Evolutionary conservation across 2,329 filamentous ascomycete genomes (phyloP), one percentile per base, ranked within the genome.

Genomic region (Beauveria sp.): DNA sequence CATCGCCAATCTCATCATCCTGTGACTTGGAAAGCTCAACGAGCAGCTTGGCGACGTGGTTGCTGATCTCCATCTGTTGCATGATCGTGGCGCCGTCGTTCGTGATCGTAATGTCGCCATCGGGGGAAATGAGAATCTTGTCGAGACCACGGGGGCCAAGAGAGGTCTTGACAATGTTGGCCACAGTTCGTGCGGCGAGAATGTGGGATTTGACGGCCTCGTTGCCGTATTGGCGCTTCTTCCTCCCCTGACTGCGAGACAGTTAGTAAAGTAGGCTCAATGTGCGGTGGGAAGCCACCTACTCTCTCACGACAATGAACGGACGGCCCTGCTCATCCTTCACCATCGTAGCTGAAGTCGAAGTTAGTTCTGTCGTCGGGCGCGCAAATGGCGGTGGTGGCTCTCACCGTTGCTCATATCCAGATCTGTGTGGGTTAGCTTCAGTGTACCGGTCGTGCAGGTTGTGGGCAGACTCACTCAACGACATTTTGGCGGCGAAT

Each of bases 181-280:
- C 90, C 69, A 99, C 93, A 63, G 95, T 98, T 74, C 93, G 88
- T 61, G 96, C 96, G 64, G 95, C 93, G 70, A 98, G 87, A 71
- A 99, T 99, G 79, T 99, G 96, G 71, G 92, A 91, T 79, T 99
- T 99, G 76, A 99, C 91, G 59, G 95, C 95, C 73, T 99, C 95
- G 76, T 89, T 97, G 71, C 95, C 95, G 75, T 95, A 93, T 72
- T 95, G 90, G 76, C 95, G 88, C 85, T 92, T 96, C 87, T 98
- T 99, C 80, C 88, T 96, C 74, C 93, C 93, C 78, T 99, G 95
- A 75, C 92, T 96, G 70, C 46, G 61, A 59, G 54, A 50, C 62
- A 65, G 65, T 70, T 64, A 72, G 67, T 48, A 14, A 57, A 56
- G 24, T 16, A 49, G 31, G 24, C 18, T 48, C 61, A 59, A 51